Conservation (phyloP, 116 monocot species). For the Papilionanthe hybrid region DNA sequence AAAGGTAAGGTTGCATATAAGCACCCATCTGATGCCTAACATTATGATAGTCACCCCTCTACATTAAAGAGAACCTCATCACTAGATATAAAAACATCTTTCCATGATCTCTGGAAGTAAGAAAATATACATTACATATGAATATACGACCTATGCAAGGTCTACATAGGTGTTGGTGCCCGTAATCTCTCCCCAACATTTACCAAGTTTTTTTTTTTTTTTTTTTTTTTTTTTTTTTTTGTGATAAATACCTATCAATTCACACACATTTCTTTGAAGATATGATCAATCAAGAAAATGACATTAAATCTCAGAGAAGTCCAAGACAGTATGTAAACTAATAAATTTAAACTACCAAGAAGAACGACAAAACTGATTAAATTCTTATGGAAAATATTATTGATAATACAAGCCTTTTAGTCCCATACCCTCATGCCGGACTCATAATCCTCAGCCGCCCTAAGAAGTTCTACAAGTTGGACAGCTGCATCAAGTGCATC, state of each 20-base stretch:
- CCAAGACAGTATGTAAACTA: background rate
- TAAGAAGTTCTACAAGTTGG: constrained; percentile 94
- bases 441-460: constrained; percentile 95
- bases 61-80: too few relatives aligned
- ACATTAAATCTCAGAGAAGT: background rate
- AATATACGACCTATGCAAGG: background rate
- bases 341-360: background rate
- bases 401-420: background rate
- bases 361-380: background rate
- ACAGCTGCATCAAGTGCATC: constrained; percentile 99
- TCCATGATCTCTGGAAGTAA: background rate
- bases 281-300: background rate
- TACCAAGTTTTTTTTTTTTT: background rate
- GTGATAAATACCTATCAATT: background rate
- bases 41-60: background rate
- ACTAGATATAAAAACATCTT: background rate
- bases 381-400: background rate
- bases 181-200: background rate
- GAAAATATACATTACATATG: background rate
- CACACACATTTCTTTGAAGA: background rate
- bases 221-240: too few relatives aligned
- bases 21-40: background rate
- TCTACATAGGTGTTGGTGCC: background rate
- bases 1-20: too few relatives aligned
- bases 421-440: constrained; percentile 82